phyloP scores from a whole-genome alignment of 2,329 filamentous ascomycete genomes.

The Monilinia aucupariae region DNA sequence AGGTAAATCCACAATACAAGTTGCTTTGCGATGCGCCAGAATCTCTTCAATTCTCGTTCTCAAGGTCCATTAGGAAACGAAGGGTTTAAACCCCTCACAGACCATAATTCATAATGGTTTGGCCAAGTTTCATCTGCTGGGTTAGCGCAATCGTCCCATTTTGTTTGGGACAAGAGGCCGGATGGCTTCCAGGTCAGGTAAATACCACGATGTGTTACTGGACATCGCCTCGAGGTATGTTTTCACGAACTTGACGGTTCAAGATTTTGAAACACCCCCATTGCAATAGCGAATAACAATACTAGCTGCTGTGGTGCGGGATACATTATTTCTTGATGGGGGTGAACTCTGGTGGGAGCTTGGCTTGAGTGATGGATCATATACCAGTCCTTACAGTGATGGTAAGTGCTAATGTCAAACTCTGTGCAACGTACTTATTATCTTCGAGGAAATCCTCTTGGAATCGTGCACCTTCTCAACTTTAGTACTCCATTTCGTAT shows the following conservation, averaged over 20 bases:
- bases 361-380: conserved; percentile 43
- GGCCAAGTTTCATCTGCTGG: conserved; percentile 18
- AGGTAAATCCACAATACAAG: conserved; percentile 13
- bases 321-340: conserved; percentile 62
- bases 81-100: conserved; percentile 5
- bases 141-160: conserved; percentile 25
- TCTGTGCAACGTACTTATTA: conserved; percentile 13
- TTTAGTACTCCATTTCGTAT: conserved; percentile 52
- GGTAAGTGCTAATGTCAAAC: conserved; percentile 36
- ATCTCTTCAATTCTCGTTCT: conserved; percentile 18
- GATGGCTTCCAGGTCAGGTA: conserved; percentile 48
- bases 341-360: conserved; percentile 51
- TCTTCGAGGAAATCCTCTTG: conserved; percentile 45
- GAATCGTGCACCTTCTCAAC: conserved; percentile 52
- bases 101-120: conserved; percentile 23
- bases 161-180: conserved; percentile 40
- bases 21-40: conserved; percentile 17
- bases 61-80: conserved; percentile 2
- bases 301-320: conserved; percentile 51
- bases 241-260: not conserved
- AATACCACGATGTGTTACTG: conserved; percentile 57
- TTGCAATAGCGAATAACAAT: conserved; percentile 27
- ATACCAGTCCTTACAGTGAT: conserved; percentile 33
- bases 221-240: conserved; percentile 40
- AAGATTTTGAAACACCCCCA: not conserved